Evolutionary conservation across 768 basidiomycete species (phyloP).

Genomic region (Suillus clintonianus): DNA sequence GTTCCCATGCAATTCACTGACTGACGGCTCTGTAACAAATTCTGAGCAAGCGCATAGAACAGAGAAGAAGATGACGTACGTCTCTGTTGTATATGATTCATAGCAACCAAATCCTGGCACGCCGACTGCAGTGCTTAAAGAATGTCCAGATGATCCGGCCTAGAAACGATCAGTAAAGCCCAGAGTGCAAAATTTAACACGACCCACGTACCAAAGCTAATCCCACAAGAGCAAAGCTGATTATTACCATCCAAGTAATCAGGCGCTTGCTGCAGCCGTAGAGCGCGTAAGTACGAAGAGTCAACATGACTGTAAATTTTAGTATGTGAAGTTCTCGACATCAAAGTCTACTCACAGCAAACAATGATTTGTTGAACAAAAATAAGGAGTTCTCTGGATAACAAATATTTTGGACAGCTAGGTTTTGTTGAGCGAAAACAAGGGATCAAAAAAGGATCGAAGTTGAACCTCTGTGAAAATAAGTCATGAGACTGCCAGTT

Average conservation of each 20-base stretch:
- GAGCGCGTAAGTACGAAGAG: conserved; percentile 53
- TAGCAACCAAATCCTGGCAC: not conserved
- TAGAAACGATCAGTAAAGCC: not conserved
- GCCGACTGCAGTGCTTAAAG: not conserved
- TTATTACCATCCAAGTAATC: conserved; percentile 35
- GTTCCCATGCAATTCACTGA: not conserved
- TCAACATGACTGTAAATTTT: conserved; percentile 39
- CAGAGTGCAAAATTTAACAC: not conserved
- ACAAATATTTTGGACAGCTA: conserved; percentile 42
- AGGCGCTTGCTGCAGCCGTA: conserved; percentile 44
- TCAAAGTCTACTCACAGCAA: conserved; percentile 37
- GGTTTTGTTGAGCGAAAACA: not conserved
- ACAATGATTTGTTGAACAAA: conserved; percentile 48
- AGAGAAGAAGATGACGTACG: not conserved
- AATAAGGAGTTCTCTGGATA: conserved; percentile 44
- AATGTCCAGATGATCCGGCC: not conserved
- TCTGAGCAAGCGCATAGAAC: not conserved
- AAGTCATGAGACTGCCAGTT: not conserved
- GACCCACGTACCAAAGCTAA: conserved; percentile 38
- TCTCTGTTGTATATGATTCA: not conserved
- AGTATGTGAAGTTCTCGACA: not conserved
- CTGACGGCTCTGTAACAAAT: not conserved
- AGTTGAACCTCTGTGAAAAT: conserved; percentile 5
- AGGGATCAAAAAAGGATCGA: not conserved
- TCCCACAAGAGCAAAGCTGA: conserved; percentile 30